A percentile compares a stretch with the other conserved stretches of the same genome.
phyloP scores from a whole-genome alignment of 2,329 filamentous ascomycete genomes.

The Xylaria sp. region DNA sequence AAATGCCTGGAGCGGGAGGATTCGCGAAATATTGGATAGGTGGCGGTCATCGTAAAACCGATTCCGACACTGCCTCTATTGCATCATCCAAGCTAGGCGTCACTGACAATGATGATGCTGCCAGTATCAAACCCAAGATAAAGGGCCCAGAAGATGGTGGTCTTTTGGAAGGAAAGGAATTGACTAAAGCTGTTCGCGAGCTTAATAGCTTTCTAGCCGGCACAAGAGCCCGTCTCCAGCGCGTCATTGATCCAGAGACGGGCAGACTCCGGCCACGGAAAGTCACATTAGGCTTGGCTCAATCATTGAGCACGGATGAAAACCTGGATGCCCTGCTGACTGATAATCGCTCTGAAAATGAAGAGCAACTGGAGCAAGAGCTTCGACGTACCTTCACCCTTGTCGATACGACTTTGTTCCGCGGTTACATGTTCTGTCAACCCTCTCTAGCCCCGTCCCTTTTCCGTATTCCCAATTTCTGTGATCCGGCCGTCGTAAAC shows the following conservation, averaged over 20 bases:
- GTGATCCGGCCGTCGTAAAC: conserved; percentile 94
- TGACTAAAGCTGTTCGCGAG: conserved; percentile 82
- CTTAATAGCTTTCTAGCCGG: conserved; percentile 90
- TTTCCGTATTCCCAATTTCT: conserved; percentile 97
- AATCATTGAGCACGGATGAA: conserved; percentile 46
- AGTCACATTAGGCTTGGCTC: conserved; percentile 55
- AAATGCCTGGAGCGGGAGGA: conserved; percentile 51
- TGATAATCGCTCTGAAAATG: conserved; percentile 58
- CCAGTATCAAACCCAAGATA: conserved; percentile 60
- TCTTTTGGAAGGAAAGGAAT: conserved; percentile 79
- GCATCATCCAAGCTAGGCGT: conserved; percentile 67
- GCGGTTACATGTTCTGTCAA: conserved; percentile 91
- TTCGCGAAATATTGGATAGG: conserved; percentile 67
- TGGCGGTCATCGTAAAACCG: conserved; percentile 53
- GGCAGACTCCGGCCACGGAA: conserved; percentile 68
- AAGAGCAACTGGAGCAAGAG: conserved; percentile 74
- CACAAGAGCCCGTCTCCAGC: conserved; percentile 74
- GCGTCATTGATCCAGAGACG: conserved; percentile 69
- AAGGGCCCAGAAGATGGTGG: conserved; percentile 61
- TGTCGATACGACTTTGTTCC: conserved; percentile 93
- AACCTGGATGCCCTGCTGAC: conserved; percentile 50
- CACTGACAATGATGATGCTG: conserved; percentile 61
- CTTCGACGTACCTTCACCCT: conserved; percentile 81
- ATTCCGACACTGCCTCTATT: conserved; percentile 68
- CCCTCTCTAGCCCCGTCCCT: conserved; percentile 87